These are phyloP conservation scores for Chaetomium sp. DNA, from an alignment of 2,329 filamentous ascomycete species.

Conservation along the genomic window DNA sequence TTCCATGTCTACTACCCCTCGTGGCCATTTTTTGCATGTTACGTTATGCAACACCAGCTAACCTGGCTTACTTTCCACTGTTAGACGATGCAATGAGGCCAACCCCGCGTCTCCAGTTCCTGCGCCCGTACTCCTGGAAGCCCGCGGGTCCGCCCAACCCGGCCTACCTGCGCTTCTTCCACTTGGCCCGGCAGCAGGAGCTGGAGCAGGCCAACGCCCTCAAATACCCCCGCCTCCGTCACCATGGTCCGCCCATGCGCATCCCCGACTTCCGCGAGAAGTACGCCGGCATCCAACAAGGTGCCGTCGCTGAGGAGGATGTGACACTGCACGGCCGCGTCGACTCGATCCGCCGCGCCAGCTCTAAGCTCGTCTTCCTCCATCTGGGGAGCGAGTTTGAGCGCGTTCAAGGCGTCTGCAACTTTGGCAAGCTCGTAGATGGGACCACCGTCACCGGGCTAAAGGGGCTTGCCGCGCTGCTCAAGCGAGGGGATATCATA, in stretches of 20 bases:
- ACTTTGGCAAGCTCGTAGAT: conserved; percentile 55
- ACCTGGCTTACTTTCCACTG: conserved; percentile 14
- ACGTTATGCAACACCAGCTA: conserved; percentile 25
- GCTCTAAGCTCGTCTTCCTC: conserved; percentile 81
- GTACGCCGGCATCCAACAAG: conserved; percentile 36
- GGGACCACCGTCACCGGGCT: conserved; percentile 49
- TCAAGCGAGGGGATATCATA: conserved; percentile 81
- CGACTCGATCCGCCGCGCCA: conserved; percentile 67
- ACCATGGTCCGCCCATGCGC: conserved; percentile 41
- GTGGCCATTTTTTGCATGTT: not conserved
- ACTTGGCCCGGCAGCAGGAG: conserved; percentile 48
- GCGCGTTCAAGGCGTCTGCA: conserved; percentile 75
- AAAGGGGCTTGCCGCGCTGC: conserved; percentile 63
- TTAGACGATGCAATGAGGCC: conserved; percentile 47
- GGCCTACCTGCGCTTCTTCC: conserved; percentile 55
- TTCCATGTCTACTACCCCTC: conserved; percentile 5
- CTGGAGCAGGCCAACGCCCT: conserved; percentile 53
- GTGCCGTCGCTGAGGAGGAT: conserved; percentile 36
- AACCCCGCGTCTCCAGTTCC: conserved; percentile 49
- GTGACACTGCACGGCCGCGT: conserved; percentile 61
- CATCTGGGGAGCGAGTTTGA: conserved; percentile 74
- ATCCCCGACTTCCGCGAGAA: conserved; percentile 44
- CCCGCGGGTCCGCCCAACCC: conserved; percentile 39
- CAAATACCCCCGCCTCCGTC: conserved; percentile 57
- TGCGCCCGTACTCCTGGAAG: conserved; percentile 58